Conservation (phyloP, 2,329 filamentous ascomycete genomes). For the Lecanosticta acicola region DNA sequence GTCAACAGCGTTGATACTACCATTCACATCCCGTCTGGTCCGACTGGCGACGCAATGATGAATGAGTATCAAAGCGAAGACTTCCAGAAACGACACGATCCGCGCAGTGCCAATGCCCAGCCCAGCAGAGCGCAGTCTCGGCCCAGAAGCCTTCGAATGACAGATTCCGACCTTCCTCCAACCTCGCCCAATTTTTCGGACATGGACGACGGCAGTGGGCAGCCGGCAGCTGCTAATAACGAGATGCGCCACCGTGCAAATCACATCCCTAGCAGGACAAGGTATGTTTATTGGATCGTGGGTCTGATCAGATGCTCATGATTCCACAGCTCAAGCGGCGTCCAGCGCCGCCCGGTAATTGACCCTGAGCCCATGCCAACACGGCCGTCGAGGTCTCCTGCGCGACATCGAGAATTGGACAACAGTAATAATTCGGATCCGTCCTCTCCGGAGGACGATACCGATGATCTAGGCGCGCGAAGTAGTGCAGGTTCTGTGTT, state of each 20-base stretch:
- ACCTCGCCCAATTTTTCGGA: conserved; percentile 21
- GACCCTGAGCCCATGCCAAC: conserved; percentile 6
- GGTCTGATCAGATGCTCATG: conserved; percentile 3
- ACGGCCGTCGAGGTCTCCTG: conserved; percentile 7
- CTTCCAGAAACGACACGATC: conserved; percentile 21
- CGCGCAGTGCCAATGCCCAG: conserved; percentile 10
- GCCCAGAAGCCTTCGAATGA: conserved; percentile 11
- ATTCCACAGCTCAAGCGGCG: conserved; percentile 3
- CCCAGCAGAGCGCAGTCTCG: conserved; percentile 9
- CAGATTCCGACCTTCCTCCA: conserved; percentile 13
- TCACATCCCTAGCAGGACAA: conserved; percentile 23
- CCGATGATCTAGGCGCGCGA: conserved; percentile 24
- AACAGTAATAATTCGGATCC: conserved; percentile 7
- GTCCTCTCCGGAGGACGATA: conserved; percentile 15
- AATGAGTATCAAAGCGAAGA: conserved; percentile 24
- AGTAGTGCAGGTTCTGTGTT: conserved; percentile 33
- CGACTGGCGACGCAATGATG: conserved; percentile 6
- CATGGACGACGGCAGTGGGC: conserved; percentile 20
- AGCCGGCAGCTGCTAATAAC: conserved; percentile 8
- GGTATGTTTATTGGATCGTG: conserved; percentile 13
- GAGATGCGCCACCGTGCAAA: conserved; percentile 18
- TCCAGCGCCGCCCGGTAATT: conserved; percentile 3
- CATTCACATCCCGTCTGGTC: conserved; percentile 14
- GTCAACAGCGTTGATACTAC: conserved; percentile 21
- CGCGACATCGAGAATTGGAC: background rate